Evolutionary conservation across 805 yeast species (phyloP).

Genomic region (Kluyveromyces siamensis): DNA sequence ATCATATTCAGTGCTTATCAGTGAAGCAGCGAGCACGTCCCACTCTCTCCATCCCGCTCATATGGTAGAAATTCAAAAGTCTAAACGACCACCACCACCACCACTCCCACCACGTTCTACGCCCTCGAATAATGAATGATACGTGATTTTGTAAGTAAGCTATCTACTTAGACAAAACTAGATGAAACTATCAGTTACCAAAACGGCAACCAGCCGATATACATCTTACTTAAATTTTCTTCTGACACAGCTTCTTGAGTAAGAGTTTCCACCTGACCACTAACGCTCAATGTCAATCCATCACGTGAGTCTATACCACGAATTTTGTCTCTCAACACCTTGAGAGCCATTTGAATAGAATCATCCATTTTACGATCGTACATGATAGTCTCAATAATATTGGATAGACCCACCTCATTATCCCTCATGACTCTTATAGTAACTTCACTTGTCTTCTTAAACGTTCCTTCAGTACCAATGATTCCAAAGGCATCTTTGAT

Average conservation of each 20-base stretch:
- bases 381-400: constrained; percentile 82
- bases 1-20: not conserved
- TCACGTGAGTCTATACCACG: constrained; percentile 76
- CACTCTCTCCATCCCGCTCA: not conserved
- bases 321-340: constrained; percentile 66
- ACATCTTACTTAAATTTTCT: constrained; percentile 74
- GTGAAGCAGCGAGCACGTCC: not conserved
- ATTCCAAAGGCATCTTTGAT: constrained; percentile 86
- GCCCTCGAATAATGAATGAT: not conserved
- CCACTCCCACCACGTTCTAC: not conserved
- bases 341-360: constrained; percentile 58
- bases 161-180: not conserved
- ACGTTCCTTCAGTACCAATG: constrained; percentile 82
- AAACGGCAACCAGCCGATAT: constrained; percentile 86
- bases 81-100: not conserved
- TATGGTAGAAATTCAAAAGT: not conserved
- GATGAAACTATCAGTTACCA: constrained; percentile 30
- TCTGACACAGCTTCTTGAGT: constrained; percentile 72
- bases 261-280: constrained; percentile 86
- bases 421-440: constrained; percentile 62
- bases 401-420: constrained; percentile 79
- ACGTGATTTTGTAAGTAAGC: not conserved
- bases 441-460: constrained; percentile 78
- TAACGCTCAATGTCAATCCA: constrained; percentile 79
- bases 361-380: constrained; percentile 57